Base-by-base conservation (phyloP, 1,284 basidiomycete genomes). In the Coniferiporia sulphurascens region DNA sequence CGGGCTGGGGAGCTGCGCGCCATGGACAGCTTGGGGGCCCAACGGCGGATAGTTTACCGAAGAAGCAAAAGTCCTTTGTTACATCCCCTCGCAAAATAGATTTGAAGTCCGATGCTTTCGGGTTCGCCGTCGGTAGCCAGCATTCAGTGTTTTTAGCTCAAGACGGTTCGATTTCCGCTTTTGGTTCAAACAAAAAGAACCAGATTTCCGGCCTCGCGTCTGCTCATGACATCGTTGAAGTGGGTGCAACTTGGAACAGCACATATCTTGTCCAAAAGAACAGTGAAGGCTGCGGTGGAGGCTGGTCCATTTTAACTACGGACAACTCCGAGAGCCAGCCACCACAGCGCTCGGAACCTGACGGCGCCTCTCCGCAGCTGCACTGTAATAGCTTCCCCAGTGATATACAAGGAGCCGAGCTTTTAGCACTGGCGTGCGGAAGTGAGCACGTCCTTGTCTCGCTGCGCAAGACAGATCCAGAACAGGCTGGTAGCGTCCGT, bases 241-340 rank as follows among this genome's bases (percentile, higher is more conserved):
- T 93, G 36, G 80, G 74, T 0, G 89, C 89, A 61, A 91, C 89
- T 0, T 95, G 93, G 93, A 87, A 88, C 64, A 86, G 89, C n/a
- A 89, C 86, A 21, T 93, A 89, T 66, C 65, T 81, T 35, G 68
- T 85, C 6, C 64, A 67, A 10, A 49, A 59, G 15, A 13, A 49
- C 58, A 15, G 65, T 66, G 2, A 51, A 4, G 45, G 48, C 36
- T 32, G 22, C 35, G 27, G 48, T 48, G 66, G 69, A 17, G 64
- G 44, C 4, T 60, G 48, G 53, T 61, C 62, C 3, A 45, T 86
- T 4, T 66, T 77, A 19, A 80, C 86, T 0, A 80, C 80, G 27
- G 93, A 92, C 59, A 81, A 86, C 66, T 74, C 80, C 0, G 83
- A 86, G 66, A 85, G 87, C 5, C 93, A 94, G 68, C 83, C 93